These are phyloP conservation scores for Dicorynia guianensis DNA, from an alignment of 306 rosid species.

Conservation along the genomic window DNA sequence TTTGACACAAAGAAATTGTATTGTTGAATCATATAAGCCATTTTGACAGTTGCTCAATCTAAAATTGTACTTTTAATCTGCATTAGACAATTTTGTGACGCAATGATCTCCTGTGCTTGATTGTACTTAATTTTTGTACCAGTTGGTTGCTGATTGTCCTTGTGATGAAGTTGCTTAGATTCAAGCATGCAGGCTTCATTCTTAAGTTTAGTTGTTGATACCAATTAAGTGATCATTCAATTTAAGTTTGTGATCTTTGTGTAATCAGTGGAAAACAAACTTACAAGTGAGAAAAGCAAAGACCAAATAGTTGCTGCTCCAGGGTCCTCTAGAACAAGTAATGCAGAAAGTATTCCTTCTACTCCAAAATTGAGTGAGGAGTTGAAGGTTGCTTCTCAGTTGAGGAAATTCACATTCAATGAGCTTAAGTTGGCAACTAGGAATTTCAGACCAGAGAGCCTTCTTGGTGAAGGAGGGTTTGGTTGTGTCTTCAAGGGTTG, in stretches of 20 bases:
- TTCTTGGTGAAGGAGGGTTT: constrained; percentile 68
- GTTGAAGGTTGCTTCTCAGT: constrained; percentile 52
- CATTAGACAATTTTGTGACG: constrained; percentile 8
- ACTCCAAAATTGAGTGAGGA: constrained; percentile 45
- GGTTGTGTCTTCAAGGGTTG: constrained; percentile 73
- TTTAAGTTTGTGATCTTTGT: background rate
- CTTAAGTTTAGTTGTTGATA: background rate
- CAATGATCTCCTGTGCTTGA: constrained; percentile 26
- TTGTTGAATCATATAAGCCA: constrained; percentile 20
- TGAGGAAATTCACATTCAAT: constrained; percentile 49
- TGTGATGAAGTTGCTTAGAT: constrained; percentile 20
- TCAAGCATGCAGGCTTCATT: background rate
- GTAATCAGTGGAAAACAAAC: constrained; percentile 46
- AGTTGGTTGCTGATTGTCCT: constrained; percentile 11
- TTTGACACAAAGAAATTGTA: background rate
- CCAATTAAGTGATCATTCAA: background rate
- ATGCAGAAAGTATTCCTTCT: constrained; percentile 47
- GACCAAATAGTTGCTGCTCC: constrained; percentile 42
- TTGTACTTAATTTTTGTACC: background rate
- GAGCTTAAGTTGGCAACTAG: constrained; percentile 60
- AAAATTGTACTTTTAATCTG: background rate
- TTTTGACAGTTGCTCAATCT: background rate
- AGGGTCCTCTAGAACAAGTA: constrained; percentile 46
- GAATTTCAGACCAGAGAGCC: constrained; percentile 51
- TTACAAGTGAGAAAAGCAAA: constrained; percentile 34